Evolutionary conservation across 495 filamentous ascomycete genomes (phyloP), one percentile per base, ranked within the genome.

Genomic region (Aspergillus hancockii): DNA sequence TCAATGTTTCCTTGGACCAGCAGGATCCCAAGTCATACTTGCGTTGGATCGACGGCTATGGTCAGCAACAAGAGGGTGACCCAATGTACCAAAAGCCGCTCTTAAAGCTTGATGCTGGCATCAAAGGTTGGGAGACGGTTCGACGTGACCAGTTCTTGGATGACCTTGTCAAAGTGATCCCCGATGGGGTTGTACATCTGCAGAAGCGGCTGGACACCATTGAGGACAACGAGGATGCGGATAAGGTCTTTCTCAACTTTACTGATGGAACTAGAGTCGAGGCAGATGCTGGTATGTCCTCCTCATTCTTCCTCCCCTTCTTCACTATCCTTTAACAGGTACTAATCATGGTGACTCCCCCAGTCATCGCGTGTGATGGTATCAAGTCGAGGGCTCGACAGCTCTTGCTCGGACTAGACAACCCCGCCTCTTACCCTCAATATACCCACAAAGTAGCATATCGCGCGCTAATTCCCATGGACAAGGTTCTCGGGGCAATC

Each of bases 121-220:
- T 70, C 71, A 14, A 67, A 63, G 8, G 71, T 70, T 0, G 67
- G 73, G 60, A 75, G 25, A 69, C 71, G 49, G 41, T 75, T 46
- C 81, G 86, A 46, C 70, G 87, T 10, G 84, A 85, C 4, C 74
- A 81, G 45, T 88, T 86, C 58, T 65, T 88, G 8, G 82, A 86
- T 59, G 81, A 83, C 54, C 64, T 90, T 31, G 80, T 85, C 1
- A 74, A 71, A 22, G 50, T 87, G 23, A 59, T 88, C 21, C 85
- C 85, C 6, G 57, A 65, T 3, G 80, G 71, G 13, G 58, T 64
- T 57, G 66, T 68, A 40, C 62, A 68, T 32, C 73, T 79, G 50
- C 67, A 70, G 23, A 79, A 77, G 56, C 40, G 69, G 34, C 31
- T 77, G 19, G 62, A 61, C 7, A 30, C 21, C n/a, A 30, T 73